Evolutionary conservation across 2,329 filamentous ascomycete genomes (phyloP), one percentile per base, ranked within the genome.

Genomic region (Parastagonospora avenae): DNA sequence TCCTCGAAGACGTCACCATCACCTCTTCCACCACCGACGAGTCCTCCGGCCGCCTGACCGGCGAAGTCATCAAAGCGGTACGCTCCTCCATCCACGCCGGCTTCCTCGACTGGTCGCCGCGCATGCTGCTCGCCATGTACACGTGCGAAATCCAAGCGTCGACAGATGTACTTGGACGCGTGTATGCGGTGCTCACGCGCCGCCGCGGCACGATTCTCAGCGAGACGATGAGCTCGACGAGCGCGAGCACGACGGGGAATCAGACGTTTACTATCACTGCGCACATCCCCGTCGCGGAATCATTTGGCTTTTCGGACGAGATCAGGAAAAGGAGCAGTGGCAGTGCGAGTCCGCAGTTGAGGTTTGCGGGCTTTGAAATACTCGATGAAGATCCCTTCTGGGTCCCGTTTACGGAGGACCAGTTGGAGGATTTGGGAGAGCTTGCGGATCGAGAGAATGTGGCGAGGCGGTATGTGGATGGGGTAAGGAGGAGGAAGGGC

Each of bases 101-200:
- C 16, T 96, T 97, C 79, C 80, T 97, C 14, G 94, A 97, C 79
- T 99, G 94, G 94, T 93, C 89, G 33, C 90, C 94, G 0, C 87
- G 94, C n/a, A 84, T 99, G 61, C 85, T 97, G 77, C 85, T 99
- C 38, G 94, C 94, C 44, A 97, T 97, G 91, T 99, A 99, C 79
- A 91, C 86, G 48, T 96, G 93, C 72, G 94, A 97, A 72, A 97
- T 99, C 66, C 94, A 97, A 81, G 92, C 93, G 28, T 92, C 90
- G 16, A 93, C 92, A 65, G 94, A 97, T 75, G 94, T 97, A 36
- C 85, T 99, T 4, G 94, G 94, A 16, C 88, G 91, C 28, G 94
- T 97, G 30, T 99, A 99, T 80, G 91, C 90, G 61, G 93, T 97
- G n/a, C 86, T 99, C n/a, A 97, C 93, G 29, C 88, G 93, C 1